Percentiles rank a stretch among this genome's conserved stretches.
These are phyloP conservation scores for Jamesozyma piceae DNA, from an alignment of 805 yeast genomes.

Conservation along the genomic window DNA sequence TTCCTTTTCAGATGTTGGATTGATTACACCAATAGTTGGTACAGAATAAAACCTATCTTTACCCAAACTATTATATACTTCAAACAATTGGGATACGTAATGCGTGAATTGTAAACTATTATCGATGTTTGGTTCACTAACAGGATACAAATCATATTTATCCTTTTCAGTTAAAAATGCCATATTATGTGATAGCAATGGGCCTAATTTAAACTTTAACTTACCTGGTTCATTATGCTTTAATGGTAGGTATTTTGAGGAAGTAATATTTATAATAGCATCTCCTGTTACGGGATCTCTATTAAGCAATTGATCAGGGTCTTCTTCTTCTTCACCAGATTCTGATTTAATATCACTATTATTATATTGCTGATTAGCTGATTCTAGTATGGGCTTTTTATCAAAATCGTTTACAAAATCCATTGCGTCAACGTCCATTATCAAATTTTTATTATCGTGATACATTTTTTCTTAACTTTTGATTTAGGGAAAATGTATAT, in stretches of 20 bases:
- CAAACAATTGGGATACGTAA: slow-evolving; percentile 44
- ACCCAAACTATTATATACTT: slow-evolving; percentile 42
- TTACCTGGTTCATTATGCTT: slow-evolving; percentile 7
- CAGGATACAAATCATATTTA: slow-evolving; percentile 37
- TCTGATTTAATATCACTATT: not conserved
- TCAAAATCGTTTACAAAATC: slow-evolving; percentile 15
- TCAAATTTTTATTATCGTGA: slow-evolving; percentile 7
- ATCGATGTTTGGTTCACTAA: slow-evolving; percentile 33
- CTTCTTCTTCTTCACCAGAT: not conserved
- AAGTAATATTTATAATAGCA: slow-evolving; percentile 13
- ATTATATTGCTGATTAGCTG: not conserved
- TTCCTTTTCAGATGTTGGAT: slow-evolving; percentile 26
- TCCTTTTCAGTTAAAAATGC: slow-evolving; percentile 33
- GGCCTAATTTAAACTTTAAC: slow-evolving; percentile 41
- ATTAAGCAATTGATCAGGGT: not conserved
- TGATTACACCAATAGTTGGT: slow-evolving; percentile 34
- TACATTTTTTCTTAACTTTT: not conserved
- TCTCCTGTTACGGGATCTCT: slow-evolving; percentile 20
- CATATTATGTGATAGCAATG: slow-evolving; percentile 33
- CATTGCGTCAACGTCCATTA: slow-evolving; percentile 25
- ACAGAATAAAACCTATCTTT: slow-evolving; percentile 35
- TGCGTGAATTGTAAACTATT: slow-evolving; percentile 35
- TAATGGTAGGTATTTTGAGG: slow-evolving; percentile 10
- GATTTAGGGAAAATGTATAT: not conserved
- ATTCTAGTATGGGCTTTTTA: slow-evolving; percentile 1